These are phyloP conservation scores for Canavalia gladiata DNA, from an alignment of 306 rosid genomes.

Conservation along the genomic window DNA sequence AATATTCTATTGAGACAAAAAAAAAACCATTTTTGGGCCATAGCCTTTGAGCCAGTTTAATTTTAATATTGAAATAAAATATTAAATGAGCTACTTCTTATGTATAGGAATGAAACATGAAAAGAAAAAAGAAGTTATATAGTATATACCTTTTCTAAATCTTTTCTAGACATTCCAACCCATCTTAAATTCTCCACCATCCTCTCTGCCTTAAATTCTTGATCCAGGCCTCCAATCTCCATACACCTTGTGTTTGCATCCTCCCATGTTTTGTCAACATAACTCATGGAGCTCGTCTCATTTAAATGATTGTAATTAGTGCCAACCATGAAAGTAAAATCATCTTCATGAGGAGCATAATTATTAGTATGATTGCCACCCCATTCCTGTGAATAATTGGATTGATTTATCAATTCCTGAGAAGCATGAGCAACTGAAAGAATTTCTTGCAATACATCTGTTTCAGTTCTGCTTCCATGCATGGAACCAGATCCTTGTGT, in stretches of 20 bases:
- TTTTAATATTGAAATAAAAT: constrained; percentile 14
- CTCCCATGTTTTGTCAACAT: constrained; percentile 65
- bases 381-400: constrained; percentile 52
- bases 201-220: constrained; percentile 63
- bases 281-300: constrained; percentile 55
- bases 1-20: neutral
- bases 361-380: constrained; percentile 48
- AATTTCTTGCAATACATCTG: constrained; percentile 84
- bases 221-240: constrained; percentile 65
- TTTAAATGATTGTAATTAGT: constrained; percentile 48
- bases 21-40: constrained; percentile 1
- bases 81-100: neutral
- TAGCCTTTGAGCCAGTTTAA: neutral
- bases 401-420: constrained; percentile 68
- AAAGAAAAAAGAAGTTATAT: neutral
- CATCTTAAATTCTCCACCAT: constrained; percentile 83
- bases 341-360: constrained; percentile 53
- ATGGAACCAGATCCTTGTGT: constrained; percentile 51
- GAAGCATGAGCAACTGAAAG: constrained; percentile 88
- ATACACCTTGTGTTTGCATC: constrained; percentile 59
- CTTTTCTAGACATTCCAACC: constrained; percentile 81
- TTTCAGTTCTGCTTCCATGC: constrained; percentile 49
- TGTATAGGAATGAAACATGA: neutral
- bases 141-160: constrained; percentile 69
- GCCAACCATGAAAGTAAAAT: constrained; percentile 76